These are phyloP conservation scores for Lasiosphaeria hispida DNA, from an alignment of 495 filamentous ascomycete species.

Conservation along the genomic window DNA sequence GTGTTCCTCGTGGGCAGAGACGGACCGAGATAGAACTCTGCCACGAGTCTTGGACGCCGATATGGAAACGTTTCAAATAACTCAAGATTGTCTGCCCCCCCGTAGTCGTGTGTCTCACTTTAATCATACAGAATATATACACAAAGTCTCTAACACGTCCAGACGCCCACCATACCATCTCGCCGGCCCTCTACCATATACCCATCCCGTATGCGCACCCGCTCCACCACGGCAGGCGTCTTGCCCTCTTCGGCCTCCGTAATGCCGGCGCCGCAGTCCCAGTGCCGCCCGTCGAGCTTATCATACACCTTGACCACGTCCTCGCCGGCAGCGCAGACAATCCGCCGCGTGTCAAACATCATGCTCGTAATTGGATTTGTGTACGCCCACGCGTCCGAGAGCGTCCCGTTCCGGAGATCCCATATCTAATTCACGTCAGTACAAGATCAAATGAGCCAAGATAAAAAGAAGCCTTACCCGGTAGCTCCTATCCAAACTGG, in stretches of 20 bases:
- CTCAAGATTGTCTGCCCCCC: background rate
- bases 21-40: too few species aligned
- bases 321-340: slow-evolving; percentile 87
- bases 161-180: slow-evolving; percentile 86
- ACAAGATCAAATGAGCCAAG: slow-evolving; percentile 16
- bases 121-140: too few species aligned
- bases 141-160: slow-evolving; percentile 67
- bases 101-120: too few species aligned
- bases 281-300: slow-evolving; percentile 91
- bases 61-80: too few species aligned
- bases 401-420: slow-evolving; percentile 95
- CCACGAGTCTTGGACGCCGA: too few species aligned
- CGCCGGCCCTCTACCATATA: slow-evolving; percentile 88
- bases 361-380: slow-evolving; percentile 91
- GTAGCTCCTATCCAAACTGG: slow-evolving; percentile 89
- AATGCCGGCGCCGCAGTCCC: slow-evolving; percentile 90
- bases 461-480: slow-evolving; percentile 61
- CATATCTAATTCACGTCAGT: slow-evolving; percentile 66
- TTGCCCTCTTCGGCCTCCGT: slow-evolving; percentile 59
- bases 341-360: slow-evolving; percentile 93
- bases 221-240: slow-evolving; percentile 70
- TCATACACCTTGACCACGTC: slow-evolving; percentile 96
- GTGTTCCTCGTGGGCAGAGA: too few species aligned
- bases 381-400: slow-evolving; percentile 95
- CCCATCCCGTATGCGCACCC: slow-evolving; percentile 87